Conservation (phyloP, 148 eudicot species). For the Pouteria glomerata region DNA sequence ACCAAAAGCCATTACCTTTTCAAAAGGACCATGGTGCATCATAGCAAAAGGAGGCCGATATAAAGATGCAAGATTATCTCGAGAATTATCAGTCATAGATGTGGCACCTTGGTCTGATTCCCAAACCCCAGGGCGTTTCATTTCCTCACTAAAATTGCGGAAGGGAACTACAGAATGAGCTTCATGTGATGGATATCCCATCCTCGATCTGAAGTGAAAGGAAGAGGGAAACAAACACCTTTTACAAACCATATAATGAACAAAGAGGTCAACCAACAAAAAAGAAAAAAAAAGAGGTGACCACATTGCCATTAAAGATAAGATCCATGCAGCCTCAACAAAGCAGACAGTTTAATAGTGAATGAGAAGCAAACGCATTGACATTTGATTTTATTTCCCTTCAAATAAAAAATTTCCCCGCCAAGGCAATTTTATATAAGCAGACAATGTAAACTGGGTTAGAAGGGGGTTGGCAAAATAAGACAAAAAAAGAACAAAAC, state of each 20-base stretch:
- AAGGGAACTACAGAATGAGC: slow-evolving; percentile 70
- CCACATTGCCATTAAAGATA: background rate
- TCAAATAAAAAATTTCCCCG: background rate
- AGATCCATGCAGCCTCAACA: background rate
- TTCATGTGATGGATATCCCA: slow-evolving; percentile 48
- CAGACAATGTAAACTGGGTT: background rate
- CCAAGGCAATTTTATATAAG: background rate
- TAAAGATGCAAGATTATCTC: slow-evolving; percentile 85
- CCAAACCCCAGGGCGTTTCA: slow-evolving; percentile 66
- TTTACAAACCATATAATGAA: background rate
- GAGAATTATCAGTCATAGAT: slow-evolving; percentile 52
- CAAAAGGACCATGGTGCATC: slow-evolving; percentile 83
- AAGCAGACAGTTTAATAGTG: background rate
- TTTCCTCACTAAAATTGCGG: slow-evolving; percentile 91
- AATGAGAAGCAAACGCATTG: background rate
- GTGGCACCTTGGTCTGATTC: slow-evolving; percentile 66
- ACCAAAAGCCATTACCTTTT: slow-evolving; percentile 47
- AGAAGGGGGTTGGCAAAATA: background rate
- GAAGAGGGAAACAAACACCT: background rate
- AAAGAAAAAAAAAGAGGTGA: background rate
- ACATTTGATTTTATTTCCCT: background rate
- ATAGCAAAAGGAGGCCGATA: slow-evolving; percentile 88
- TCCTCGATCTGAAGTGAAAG: slow-evolving; percentile 25
- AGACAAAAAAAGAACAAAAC: background rate
- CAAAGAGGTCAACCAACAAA: background rate